Conservation (phyloP, 2,329 filamentous ascomycete species). For the Neurospora sp. region DNA sequence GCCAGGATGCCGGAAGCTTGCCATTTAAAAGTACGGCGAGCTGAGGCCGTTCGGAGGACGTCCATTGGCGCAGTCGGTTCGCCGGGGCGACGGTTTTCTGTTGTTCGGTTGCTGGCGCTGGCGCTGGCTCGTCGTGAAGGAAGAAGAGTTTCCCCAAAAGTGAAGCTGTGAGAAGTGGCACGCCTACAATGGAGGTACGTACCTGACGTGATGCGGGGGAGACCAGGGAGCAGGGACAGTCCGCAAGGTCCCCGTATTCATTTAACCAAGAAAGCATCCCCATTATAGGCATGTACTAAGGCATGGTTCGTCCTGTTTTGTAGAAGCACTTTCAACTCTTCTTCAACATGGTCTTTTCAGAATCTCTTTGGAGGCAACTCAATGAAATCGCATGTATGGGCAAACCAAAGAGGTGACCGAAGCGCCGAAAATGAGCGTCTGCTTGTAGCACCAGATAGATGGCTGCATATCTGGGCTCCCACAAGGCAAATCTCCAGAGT, state of each 20-base stretch:
- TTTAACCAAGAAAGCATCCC: neutral
- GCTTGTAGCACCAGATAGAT: neutral
- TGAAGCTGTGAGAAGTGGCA: neutral
- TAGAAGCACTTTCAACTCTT: neutral
- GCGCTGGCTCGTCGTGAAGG: neutral
- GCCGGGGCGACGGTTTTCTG: neutral
- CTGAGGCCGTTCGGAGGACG: constrained; percentile 7
- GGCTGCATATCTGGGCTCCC: neutral
- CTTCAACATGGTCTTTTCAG: neutral
- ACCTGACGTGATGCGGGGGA: neutral
- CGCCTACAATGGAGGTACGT: neutral
- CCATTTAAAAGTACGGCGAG: constrained; percentile 1
- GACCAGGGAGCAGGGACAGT: neutral
- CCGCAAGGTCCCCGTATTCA: neutral
- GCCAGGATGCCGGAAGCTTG: constrained; percentile 11
- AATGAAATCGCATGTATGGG: neutral
- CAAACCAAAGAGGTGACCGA: neutral
- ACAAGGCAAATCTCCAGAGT: neutral
- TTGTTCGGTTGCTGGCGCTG: neutral
- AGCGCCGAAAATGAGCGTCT: neutral
- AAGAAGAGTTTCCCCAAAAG: neutral
- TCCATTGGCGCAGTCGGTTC: constrained; percentile 21
- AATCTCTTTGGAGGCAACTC: neutral
- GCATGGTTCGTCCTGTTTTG: neutral
- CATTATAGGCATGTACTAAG: neutral